Conservation (phyloP, 257 asterid species). For the Paulownia fortunei region DNA sequence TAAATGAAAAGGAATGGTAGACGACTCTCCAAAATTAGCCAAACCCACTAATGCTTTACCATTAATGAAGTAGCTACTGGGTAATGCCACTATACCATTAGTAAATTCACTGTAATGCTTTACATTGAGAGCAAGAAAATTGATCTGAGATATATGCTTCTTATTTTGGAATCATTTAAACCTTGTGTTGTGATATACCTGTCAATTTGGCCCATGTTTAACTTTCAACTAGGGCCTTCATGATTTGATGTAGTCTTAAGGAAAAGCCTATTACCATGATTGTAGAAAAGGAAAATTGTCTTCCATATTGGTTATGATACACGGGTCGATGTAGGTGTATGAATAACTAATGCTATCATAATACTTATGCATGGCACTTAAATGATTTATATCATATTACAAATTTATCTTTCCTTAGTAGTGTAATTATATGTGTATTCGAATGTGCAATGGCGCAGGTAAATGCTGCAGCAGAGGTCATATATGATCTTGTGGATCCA, state of each 20-base stretch:
- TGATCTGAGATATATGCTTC: slow-evolving; percentile 1
- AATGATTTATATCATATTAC: neutral
- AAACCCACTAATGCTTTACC: neutral
- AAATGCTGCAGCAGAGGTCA: slow-evolving; percentile 95
- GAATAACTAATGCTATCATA: neutral
- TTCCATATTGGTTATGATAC: neutral
- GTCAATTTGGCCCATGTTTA: slow-evolving; percentile 14
- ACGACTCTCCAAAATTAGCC: neutral
- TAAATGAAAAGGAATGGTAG: neutral
- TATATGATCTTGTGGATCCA: slow-evolving; percentile 95
- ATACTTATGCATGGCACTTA: slow-evolving; percentile 5
- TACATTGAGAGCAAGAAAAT: neutral
- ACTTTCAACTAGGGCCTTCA: slow-evolving; percentile 6
- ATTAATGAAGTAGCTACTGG: neutral
- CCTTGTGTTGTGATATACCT: neutral
- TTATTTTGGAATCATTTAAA: neutral
- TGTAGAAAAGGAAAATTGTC: neutral
- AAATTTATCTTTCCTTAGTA: neutral
- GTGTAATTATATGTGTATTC: neutral
- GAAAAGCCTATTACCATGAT: neutral
- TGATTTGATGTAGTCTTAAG: neutral
- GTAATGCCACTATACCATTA: neutral
- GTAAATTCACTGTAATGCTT: neutral
- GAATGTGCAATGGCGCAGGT: slow-evolving; percentile 51
- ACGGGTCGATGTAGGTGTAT: neutral